Percentiles rank a stretch among this genome's conserved stretches.
Conservation (phyloP, 176 grass and related monocot species). For the Phoenix dactylifera region DNA sequence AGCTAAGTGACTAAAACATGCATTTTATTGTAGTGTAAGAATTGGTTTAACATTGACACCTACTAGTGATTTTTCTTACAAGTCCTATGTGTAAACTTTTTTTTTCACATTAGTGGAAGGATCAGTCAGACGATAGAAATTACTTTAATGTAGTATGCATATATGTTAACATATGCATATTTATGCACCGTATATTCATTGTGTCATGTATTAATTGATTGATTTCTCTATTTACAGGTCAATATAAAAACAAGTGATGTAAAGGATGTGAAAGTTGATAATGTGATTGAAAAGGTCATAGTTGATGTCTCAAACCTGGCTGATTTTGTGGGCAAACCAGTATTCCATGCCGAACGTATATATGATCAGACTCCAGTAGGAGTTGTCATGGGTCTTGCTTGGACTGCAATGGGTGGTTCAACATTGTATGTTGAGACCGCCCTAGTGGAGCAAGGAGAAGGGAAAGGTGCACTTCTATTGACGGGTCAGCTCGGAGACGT, state of each 20-base stretch:
- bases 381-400: slow-evolving; percentile 96
- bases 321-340: slow-evolving; percentile 89
- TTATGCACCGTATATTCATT: too few species aligned
- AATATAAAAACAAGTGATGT: neutral
- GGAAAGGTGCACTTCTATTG: slow-evolving; percentile 71
- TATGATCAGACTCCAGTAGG: slow-evolving; percentile 88
- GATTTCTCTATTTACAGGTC: neutral
- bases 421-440: slow-evolving; percentile 77
- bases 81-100: too few species aligned
- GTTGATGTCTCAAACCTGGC: slow-evolving; percentile 61
- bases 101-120: too few species aligned
- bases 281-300: slow-evolving; percentile 41
- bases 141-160: too few species aligned
- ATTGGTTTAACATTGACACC: too few species aligned
- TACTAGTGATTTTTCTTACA: too few species aligned
- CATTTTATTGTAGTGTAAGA: too few species aligned
- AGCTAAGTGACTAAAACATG: too few species aligned
- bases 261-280: neutral
- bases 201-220: too few species aligned
- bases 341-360: slow-evolving; percentile 92
- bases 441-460: slow-evolving; percentile 73
- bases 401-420: slow-evolving; percentile 90
- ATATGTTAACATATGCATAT: too few species aligned
- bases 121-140: too few species aligned
- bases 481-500: slow-evolving; percentile 96